Evolutionary conservation across 2,329 filamentous ascomycete species (phyloP).

Genomic region (Clathrospora elynae): DNA sequence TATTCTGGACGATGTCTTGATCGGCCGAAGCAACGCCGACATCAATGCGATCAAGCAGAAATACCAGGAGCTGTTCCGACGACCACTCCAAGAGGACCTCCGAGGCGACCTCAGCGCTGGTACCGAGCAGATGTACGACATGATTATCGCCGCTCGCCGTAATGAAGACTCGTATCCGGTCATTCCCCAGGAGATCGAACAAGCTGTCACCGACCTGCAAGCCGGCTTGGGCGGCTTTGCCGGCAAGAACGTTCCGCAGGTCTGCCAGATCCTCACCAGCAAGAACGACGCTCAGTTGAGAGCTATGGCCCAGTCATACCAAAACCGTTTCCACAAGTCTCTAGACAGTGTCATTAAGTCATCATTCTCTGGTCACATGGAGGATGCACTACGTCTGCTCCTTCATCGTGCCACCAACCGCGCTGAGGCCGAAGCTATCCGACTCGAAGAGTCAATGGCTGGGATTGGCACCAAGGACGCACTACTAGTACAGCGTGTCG

Average conservation of each 20-base stretch:
- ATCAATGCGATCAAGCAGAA: conserved; percentile 81
- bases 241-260: conserved; percentile 74
- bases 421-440: conserved; percentile 78
- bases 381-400: conserved; percentile 79
- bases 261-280: conserved; percentile 77
- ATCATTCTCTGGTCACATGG: conserved; percentile 92
- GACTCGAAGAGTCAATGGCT: conserved; percentile 86
- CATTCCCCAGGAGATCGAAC: conserved; percentile 72
- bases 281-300: conserved; percentile 83
- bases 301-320: conserved; percentile 77
- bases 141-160: conserved; percentile 75
- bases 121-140: conserved; percentile 82
- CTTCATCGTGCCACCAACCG: conserved; percentile 78
- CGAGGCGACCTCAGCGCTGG: conserved; percentile 81
- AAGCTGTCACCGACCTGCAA: conserved; percentile 77
- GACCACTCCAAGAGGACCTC: conserved; percentile 72
- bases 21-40: conserved; percentile 84
- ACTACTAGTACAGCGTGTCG: conserved; percentile 75
- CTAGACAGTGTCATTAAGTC: conserved; percentile 76
- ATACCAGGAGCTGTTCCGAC: conserved; percentile 71
- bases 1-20: conserved; percentile 82
- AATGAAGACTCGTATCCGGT: conserved; percentile 79
- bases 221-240: conserved; percentile 66
- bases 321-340: conserved; percentile 70
- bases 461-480: conserved; percentile 87